Percentiles rank a stretch among this genome's conserved stretches.
Conservation (phyloP, 805 yeast species). For the Metschnikowia aberdeeniae region DNA sequence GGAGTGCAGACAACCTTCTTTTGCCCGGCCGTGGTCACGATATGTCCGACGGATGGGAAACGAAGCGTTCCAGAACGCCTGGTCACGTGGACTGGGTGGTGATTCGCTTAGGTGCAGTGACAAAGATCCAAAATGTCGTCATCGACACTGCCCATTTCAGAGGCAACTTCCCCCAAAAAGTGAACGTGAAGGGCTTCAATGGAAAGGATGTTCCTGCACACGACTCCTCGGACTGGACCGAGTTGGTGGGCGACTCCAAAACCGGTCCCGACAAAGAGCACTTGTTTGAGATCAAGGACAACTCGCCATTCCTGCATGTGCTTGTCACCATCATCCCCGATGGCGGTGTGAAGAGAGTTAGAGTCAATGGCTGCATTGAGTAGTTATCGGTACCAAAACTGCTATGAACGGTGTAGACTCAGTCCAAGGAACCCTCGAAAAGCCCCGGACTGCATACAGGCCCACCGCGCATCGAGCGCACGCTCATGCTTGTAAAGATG, state of each 20-base stretch:
- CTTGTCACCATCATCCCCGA: constrained; percentile 86
- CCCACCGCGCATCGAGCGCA: not conserved
- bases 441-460: not conserved
- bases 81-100: constrained; percentile 93
- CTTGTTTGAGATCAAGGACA: constrained; percentile 35
- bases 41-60: constrained; percentile 99
- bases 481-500: not conserved
- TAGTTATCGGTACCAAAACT: not conserved
- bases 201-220: constrained; percentile 32
- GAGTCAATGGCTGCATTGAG: constrained; percentile 65
- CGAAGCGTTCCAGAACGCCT: constrained; percentile 76
- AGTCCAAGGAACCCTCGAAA: too few relatives aligned
- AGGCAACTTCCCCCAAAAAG: constrained; percentile 88
- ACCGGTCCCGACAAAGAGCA: constrained; percentile 88
- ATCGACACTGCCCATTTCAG: constrained; percentile 92
- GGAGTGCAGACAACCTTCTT: constrained; percentile 82
- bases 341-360: constrained; percentile 91
- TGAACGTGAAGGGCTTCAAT: constrained; percentile 62
- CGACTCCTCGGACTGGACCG: constrained; percentile 54
- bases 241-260: constrained; percentile 61
- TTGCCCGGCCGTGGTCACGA: constrained; percentile 94
- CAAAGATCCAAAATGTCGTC: constrained; percentile 55
- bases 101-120: constrained; percentile 66
- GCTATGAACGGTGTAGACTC: too few relatives aligned
- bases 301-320: constrained; percentile 58